Percentiles rank a stretch among this genome's conserved stretches.
Evolutionary conservation across 1,284 basidiomycete genomes (phyloP).

Genomic region (Ustilago esculenta): DNA sequence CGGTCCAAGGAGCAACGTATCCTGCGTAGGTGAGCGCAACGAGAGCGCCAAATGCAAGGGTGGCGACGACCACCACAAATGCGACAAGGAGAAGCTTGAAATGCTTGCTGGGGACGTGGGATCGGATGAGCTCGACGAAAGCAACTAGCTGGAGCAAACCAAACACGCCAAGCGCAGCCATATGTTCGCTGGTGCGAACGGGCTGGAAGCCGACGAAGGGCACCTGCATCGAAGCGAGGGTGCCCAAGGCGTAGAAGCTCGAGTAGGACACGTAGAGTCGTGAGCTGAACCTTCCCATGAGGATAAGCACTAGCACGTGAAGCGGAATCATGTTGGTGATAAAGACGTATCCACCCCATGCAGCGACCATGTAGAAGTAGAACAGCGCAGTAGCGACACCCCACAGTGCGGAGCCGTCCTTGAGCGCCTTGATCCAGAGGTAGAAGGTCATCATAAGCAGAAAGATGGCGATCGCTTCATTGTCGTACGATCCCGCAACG

Average conservation of each 20-base stretch:
- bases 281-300: conserved; percentile 96
- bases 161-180: conserved; percentile 97
- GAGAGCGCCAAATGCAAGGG: conserved; percentile 70
- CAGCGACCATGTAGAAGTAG: conserved; percentile 99
- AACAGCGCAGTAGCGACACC: conserved; percentile 91
- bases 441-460: conserved; percentile 99
- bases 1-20: conserved; percentile 98
- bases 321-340: conserved; percentile 99
- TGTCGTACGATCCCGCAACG: conserved; percentile 98
- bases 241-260: conserved; percentile 97
- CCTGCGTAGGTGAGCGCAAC: conserved; percentile 86
- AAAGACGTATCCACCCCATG: conserved; percentile 99
- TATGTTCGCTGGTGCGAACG: conserved; percentile 96
- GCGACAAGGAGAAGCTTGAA: conserved; percentile 77
- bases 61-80: conserved; percentile 77
- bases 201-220: conserved; percentile 99
- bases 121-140: conserved; percentile 87
- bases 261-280: conserved; percentile 95
- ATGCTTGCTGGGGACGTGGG: conserved; percentile 89
- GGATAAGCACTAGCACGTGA: conserved; percentile 87
- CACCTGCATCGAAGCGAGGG: conserved; percentile 97
- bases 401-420: conserved; percentile 89
- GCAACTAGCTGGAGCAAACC: conserved; percentile 96
- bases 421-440: conserved; percentile 95
- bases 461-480: conserved; percentile 99